Percentiles rank a stretch among this genome's conserved stretches.
phyloP scores from a whole-genome alignment of 1,139 yeast genomes.

The Debaryomycetaceae sp. region DNA sequence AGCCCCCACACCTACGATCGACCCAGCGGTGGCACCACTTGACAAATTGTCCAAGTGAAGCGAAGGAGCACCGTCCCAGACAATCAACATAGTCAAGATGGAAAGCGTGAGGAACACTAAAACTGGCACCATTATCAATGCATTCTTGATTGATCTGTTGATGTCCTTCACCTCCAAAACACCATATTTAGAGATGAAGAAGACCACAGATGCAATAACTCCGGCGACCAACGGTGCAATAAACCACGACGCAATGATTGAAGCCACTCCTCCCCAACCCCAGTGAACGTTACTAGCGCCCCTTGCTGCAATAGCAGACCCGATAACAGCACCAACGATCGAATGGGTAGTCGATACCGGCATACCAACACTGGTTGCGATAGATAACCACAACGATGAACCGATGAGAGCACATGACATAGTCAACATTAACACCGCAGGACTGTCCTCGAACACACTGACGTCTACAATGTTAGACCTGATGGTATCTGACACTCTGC shows the following conservation, averaged over 20 bases:
- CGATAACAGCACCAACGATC: conserved; percentile 74
- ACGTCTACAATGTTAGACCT: conserved; percentile 59
- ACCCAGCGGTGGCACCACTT: conserved; percentile 47
- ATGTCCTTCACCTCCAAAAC: conserved; percentile 58
- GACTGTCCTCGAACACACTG: conserved; percentile 45
- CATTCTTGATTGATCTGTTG: conserved; percentile 45
- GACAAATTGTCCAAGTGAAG: conserved; percentile 53
- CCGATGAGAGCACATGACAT: conserved; percentile 78
- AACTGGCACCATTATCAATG: conserved; percentile 55
- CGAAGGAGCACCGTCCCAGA: conserved; percentile 75
- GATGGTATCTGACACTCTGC: conserved; percentile 68
- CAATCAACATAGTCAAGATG: conserved; percentile 57
- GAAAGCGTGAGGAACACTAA: conserved; percentile 61
- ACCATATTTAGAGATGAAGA: conserved; percentile 54
- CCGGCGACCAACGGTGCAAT: conserved; percentile 78
- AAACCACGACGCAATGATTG: conserved; percentile 78
- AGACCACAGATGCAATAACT: conserved; percentile 53
- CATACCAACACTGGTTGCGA: conserved; percentile 66
- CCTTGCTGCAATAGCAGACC: conserved; percentile 71
- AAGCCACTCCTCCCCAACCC: conserved; percentile 77
- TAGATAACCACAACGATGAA: conserved; percentile 67
- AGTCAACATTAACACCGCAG: conserved; percentile 69
- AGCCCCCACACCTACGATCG: conserved; percentile 59
- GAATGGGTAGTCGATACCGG: conserved; percentile 82
- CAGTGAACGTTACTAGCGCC: conserved; percentile 57